Percentiles rank a stretch among this genome's conserved stretches.
Evolutionary conservation across 805 yeast species (phyloP).

Genomic region (Candida patagonica): DNA sequence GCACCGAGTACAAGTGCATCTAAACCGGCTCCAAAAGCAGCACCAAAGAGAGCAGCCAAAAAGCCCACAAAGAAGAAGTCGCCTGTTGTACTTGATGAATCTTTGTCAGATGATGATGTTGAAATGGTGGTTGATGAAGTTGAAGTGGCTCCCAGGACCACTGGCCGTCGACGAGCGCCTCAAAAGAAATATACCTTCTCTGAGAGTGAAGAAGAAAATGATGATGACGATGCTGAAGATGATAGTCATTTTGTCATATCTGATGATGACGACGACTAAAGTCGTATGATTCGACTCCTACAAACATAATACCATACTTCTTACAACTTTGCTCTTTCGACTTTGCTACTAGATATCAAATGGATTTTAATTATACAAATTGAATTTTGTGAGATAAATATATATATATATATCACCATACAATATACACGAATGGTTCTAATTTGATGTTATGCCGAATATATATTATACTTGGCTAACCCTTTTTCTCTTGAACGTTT

Average conservation of each 20-base stretch:
- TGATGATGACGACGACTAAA: background rate
- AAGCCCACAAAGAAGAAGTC: constrained; percentile 2
- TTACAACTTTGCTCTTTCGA: too few species aligned
- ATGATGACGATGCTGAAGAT: constrained; percentile 8
- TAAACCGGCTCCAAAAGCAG: constrained; percentile 15
- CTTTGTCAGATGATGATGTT: constrained; percentile 3
- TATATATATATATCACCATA: too few species aligned
- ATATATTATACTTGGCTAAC: too few species aligned
- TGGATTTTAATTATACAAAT: too few species aligned
- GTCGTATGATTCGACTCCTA: too few species aligned
- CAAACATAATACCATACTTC: too few species aligned
- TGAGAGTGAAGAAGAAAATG: constrained; percentile 13
- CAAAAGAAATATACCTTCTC: constrained; percentile 11
- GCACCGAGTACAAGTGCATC: constrained; percentile 17
- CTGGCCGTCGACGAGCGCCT: constrained; percentile 17
- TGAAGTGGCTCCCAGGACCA: constrained; percentile 20
- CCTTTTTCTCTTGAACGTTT: too few species aligned
- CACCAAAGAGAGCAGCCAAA: background rate
- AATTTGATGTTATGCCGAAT: too few species aligned
- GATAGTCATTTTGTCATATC: constrained; percentile 6
- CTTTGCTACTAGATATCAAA: too few species aligned
- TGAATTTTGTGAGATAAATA: too few species aligned
- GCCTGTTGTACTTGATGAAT: constrained; percentile 11
- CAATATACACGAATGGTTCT: too few species aligned
- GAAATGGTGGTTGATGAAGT: background rate